phyloP scores from a whole-genome alignment of 2,329 filamentous ascomycete species.

The Pseudogymnoascus sp. region DNA sequence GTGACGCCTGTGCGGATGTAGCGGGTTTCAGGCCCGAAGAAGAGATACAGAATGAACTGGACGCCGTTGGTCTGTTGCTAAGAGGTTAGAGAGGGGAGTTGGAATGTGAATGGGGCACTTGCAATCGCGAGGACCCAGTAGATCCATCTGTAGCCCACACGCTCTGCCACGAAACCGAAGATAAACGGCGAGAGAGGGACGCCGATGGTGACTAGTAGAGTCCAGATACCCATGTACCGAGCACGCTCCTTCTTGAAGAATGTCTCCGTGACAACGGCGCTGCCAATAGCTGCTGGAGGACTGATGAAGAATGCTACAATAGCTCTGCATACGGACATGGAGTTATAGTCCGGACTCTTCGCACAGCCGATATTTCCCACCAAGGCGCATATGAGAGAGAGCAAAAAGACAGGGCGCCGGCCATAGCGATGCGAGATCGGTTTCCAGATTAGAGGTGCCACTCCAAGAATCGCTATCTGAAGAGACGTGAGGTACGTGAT shows the following conservation, averaged over 20 bases:
- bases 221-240: constrained; percentile 50
- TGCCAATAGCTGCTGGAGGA: constrained; percentile 46
- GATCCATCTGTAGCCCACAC: constrained; percentile 46
- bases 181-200: constrained; percentile 23
- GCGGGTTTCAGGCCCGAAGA: constrained; percentile 48
- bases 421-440: constrained; percentile 44
- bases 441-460: constrained; percentile 46
- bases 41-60: constrained; percentile 50
- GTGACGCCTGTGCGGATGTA: constrained; percentile 34
- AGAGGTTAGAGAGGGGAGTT: constrained; percentile 3
- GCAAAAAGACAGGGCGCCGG: constrained; percentile 43
- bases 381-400: constrained; percentile 39
- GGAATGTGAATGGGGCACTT: constrained; percentile 15
- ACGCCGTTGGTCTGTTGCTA: constrained; percentile 42
- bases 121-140: constrained; percentile 49
- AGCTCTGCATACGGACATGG: constrained; percentile 41
- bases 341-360: constrained; percentile 38
- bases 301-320: constrained; percentile 47
- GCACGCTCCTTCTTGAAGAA: constrained; percentile 47
- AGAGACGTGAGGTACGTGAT: constrained; percentile 44
- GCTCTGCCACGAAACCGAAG: constrained; percentile 37
- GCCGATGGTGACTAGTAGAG: constrained; percentile 24
- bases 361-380: constrained; percentile 47
- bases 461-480: constrained; percentile 44
- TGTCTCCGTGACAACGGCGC: constrained; percentile 47